phyloP scores from a whole-genome alignment of 1,284 basidiomycete species.

The Xerocomus nothofagi region DNA sequence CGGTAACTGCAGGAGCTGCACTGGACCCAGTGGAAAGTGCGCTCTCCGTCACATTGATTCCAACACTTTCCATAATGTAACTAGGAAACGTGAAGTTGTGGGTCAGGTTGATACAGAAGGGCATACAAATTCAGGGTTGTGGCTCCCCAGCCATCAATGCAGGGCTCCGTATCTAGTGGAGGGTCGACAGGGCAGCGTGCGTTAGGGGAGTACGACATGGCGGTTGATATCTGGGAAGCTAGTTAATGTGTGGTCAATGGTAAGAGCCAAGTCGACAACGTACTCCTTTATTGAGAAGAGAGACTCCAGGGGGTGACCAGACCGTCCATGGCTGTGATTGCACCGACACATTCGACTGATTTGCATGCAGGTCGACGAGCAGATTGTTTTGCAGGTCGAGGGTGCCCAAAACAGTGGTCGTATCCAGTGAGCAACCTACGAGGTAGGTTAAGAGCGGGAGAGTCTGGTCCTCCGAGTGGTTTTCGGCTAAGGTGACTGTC shows the following conservation, averaged over 20 bases:
- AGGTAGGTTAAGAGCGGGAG: background rate
- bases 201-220: background rate
- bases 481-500: background rate
- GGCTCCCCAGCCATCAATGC: too few species aligned
- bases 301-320: background rate
- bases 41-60: background rate
- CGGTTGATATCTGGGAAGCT: background rate
- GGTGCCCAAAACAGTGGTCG: background rate
- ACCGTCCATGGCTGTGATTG: background rate
- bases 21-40: background rate
- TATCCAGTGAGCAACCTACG: background rate
- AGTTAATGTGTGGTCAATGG: background rate
- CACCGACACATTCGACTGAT: background rate
- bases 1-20: background rate
- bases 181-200: background rate
- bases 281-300: background rate
- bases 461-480: background rate
- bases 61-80: background rate
- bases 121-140: background rate
- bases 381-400: background rate
- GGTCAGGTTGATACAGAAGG: background rate
- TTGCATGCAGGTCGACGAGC: background rate
- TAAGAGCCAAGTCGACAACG: background rate
- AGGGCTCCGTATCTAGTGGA: background rate
- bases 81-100: background rate